phyloP scores from a whole-genome alignment of 805 yeast species.

The Pichia deserticola region DNA sequence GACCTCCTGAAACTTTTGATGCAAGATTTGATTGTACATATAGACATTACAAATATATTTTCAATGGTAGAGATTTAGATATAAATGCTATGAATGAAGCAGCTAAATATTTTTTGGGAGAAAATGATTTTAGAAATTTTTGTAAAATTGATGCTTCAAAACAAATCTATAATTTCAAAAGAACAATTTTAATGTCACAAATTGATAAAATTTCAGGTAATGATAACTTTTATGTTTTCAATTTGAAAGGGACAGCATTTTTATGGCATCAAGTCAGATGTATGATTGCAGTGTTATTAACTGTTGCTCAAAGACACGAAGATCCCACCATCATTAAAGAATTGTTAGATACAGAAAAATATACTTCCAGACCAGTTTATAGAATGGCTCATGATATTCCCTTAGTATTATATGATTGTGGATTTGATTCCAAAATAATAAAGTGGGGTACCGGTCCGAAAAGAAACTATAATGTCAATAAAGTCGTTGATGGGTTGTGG shows the following conservation, averaged over 20 bases:
- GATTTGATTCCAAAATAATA: conserved; percentile 47
- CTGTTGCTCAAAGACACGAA: conserved; percentile 77
- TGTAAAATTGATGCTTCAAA: conserved; percentile 93
- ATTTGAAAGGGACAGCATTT: conserved; percentile 82
- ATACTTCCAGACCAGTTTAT: conserved; percentile 67
- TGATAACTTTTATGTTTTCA: conserved; percentile 54
- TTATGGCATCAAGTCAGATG: conserved; percentile 98
- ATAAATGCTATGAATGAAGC: conserved; percentile 63
- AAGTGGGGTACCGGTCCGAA: conserved; percentile 48
- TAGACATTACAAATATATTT: conserved; percentile 82
- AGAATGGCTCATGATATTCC: conserved; percentile 91
- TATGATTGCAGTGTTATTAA: conserved; percentile 77
- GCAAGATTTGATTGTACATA: conserved; percentile 87
- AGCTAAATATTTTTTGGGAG: conserved; percentile 56
- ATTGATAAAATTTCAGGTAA: conserved; percentile 16
- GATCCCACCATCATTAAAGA: conserved; percentile 46
- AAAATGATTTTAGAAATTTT: conserved; percentile 87
- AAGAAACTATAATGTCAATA: conserved; percentile 35
- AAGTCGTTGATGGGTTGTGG: conserved; percentile 41
- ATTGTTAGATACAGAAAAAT: conserved; percentile 47
- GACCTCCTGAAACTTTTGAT: conserved; percentile 80
- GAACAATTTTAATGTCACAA: conserved; percentile 44
- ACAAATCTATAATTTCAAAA: conserved; percentile 72
- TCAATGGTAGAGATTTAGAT: conserved; percentile 51
- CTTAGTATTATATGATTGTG: conserved; percentile 78